Conservation (phyloP, 1,139 yeast species). For the Suhomyces anneliseae region DNA sequence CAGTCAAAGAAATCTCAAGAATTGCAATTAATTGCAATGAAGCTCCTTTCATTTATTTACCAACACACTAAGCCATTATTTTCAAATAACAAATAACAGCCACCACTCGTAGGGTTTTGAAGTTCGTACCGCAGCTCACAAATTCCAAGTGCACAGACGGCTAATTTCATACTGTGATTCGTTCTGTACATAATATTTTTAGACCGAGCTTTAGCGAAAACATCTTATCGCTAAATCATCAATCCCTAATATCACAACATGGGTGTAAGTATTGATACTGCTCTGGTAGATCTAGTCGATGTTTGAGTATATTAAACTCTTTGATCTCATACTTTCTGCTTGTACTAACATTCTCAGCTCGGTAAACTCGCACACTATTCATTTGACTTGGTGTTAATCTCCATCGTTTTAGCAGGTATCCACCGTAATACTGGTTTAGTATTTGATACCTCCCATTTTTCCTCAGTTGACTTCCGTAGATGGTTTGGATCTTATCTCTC, state of each 20-base stretch:
- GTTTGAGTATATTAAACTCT: too few species aligned
- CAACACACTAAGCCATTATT: too few species aligned
- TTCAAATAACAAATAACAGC: too few species aligned
- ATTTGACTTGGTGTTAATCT: conserved; percentile 57
- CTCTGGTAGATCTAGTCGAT: neutral
- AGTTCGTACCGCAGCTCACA: too few species aligned
- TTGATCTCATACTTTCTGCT: too few species aligned
- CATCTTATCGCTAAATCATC: neutral
- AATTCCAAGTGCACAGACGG: too few species aligned
- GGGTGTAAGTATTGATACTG: conserved; percentile 12
- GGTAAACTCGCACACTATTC: conserved; percentile 58
- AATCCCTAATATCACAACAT: conserved; percentile 1
- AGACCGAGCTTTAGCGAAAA: neutral
- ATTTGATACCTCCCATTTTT: conserved; percentile 46
- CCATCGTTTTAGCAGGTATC: conserved; percentile 65
- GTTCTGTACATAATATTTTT: neutral
- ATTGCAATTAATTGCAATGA: too few species aligned
- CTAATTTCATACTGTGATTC: too few species aligned
- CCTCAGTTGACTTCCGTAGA: conserved; percentile 53
- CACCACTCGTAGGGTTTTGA: too few species aligned
- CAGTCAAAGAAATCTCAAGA: too few species aligned
- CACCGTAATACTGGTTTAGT: conserved; percentile 63
- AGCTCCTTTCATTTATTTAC: too few species aligned
- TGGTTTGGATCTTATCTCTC: conserved; percentile 54
- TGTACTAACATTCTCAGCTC: conserved; percentile 29